Base-by-base conservation (phyloP, 2,329 filamentous ascomycete genomes). In the Aspergillus fumigatiaffinis region DNA sequence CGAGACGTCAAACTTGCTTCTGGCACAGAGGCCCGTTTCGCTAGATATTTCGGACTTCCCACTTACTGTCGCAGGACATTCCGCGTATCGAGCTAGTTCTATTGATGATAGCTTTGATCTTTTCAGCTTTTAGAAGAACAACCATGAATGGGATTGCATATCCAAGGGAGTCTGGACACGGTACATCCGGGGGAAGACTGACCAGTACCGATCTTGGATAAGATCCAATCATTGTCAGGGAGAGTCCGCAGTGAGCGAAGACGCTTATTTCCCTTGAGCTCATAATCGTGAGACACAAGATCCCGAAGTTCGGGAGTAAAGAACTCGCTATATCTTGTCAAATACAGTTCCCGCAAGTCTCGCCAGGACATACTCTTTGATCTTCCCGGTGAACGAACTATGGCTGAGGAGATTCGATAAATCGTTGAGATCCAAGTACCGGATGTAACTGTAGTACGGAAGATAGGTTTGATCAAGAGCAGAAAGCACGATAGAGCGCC, bases 391-490 rank as follows among this genome's bases (percentile, higher is more conserved):
- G 53, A 87, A 87, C 53, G 81, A 80, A 50, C 82, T 76, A 56
- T 87, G 82, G 9, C 82, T 79, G 2, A 91, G 76, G 23, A 89
- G 76, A 44, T 84, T 75, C 10, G 77, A 73, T 1, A 91, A 77
- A 66, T 87, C 84, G 53, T 84, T 78, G 9, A 91, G 79, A 62
- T 87, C 84, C 41, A 91, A 76, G 26, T 80, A 78, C 55, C 82
- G 84, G 55, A 91, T 82, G 71, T 88, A 90, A 41, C 83, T 79
- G 65, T 84, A 88, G 68, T 92, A 92, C 0, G 87, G 87, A 60
- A 85, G 87, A 20, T 84, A 74, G 0, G 88, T 89, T 61, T 60
- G 59, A 25, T 80, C 83, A 47, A 87, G 73, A 56, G 85, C 85
- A 8, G 88, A 91, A 7, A 85, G 75, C 56, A 89, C 82, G 62